Evolutionary conservation across 208 protist species (phyloP).

Genomic region (Wallacemonas sp.): DNA sequence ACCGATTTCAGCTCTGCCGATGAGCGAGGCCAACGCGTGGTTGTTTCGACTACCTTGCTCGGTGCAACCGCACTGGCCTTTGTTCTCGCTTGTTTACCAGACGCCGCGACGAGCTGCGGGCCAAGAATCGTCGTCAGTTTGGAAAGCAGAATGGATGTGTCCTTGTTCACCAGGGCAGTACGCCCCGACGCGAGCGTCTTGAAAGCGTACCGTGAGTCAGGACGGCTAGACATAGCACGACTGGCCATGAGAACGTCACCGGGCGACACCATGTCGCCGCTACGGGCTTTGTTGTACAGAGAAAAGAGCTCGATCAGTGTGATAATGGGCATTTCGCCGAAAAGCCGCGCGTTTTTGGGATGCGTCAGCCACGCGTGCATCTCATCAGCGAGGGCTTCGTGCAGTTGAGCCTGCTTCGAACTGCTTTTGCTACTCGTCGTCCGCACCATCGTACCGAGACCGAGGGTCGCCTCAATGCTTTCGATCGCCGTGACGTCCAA

Average conservation of each 20-base stretch:
- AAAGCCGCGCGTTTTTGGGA: constrained; percentile 61
- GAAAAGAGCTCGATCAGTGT: constrained; percentile 84
- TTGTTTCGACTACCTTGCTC: constrained; percentile 21
- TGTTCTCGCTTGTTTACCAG: background rate
- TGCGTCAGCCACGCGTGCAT: constrained; percentile 86
- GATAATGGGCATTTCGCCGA: constrained; percentile 71
- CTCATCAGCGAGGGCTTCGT: constrained; percentile 61
- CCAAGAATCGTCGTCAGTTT: constrained; percentile 50
- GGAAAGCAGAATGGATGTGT: constrained; percentile 52
- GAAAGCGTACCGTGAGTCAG: constrained; percentile 41
- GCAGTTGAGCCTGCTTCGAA: constrained; percentile 24
- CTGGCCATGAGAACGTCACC: constrained; percentile 74
- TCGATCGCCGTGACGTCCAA: constrained; percentile 53
- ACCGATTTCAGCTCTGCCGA: constrained; percentile 34
- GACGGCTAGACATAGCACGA: constrained; percentile 32
- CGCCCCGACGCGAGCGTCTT: constrained; percentile 68
- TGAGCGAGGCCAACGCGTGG: constrained; percentile 30
- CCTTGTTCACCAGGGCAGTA: constrained; percentile 65
- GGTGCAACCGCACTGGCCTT: constrained; percentile 1
- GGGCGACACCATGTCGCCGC: constrained; percentile 72
- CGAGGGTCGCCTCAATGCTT: constrained; percentile 84
- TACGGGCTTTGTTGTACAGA: constrained; percentile 82
- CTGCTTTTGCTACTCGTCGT: constrained; percentile 17
- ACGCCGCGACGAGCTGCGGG: constrained; percentile 35
- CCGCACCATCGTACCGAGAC: constrained; percentile 56